Base-by-base conservation (phyloP, 306 rosid species). In the Vigna radiata region DNA sequence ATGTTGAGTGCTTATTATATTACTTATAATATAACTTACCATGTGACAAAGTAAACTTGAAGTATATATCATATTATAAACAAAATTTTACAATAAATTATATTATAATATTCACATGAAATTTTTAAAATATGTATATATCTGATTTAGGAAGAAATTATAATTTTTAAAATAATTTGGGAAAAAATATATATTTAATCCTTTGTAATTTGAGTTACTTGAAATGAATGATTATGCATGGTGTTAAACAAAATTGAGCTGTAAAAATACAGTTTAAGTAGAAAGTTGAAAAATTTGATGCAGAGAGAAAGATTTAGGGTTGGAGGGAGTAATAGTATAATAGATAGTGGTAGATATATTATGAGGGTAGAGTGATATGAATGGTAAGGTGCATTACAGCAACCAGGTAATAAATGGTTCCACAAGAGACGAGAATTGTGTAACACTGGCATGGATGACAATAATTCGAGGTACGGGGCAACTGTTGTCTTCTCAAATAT, bases 401-500 rank as follows among this genome's bases (percentile, higher is more conserved):
- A 67, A 77, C 21, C 8, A 25, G 10, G 31, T 43, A 69, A 81
- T 76, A 61, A 81, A 75, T 75, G 70, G 36, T 68, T 61, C 43
- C 68, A 61, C 39, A 71, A 55, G 29, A 71, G 82, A 62, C 16
- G 63, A 63, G 85, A 46, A 65, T 33, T 10, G 52, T 46, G 52
- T 47, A 69, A 69, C 73, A 63, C 63, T 16, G 72, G 81, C 1
- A 56, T 75, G 79, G 68, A 56, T 76, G 84, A 80, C 68, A 76
- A 76, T 76, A 80, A 80, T 84, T 80, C 52, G 36, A 1, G 73
- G 79, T 79, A 83, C 68, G 78, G 78, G 16, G 79, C 4, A 75
- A 84, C 68, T 79, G 82, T 84, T 80, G 82, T 76, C 79, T 70
- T 76, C 82, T 37, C 87, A 84, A 80, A 79, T 84, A 69, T 84